phyloP scores from a whole-genome alignment of 768 basidiomycete species.

The Atractiella rhizophila region DNA sequence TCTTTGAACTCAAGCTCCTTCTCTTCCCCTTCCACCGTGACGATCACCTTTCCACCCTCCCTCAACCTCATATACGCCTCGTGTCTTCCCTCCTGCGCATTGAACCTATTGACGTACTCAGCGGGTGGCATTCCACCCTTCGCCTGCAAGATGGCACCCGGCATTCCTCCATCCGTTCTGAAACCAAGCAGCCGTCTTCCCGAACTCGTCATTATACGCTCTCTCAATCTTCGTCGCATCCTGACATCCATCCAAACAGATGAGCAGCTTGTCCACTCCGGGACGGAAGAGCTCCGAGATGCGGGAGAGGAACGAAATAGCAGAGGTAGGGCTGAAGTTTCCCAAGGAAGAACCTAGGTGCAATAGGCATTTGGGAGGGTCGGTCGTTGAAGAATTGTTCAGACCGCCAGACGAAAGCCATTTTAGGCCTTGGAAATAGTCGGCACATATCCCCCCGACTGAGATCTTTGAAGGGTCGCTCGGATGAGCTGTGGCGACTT shows the following conservation, averaged over 20 bases:
- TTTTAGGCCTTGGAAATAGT: constrained; percentile 66
- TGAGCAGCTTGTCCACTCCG: constrained; percentile 46
- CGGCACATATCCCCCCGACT: constrained; percentile 66
- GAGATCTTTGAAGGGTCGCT: constrained; percentile 42
- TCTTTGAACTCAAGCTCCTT: constrained; percentile 31
- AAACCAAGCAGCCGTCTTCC: constrained; percentile 16
- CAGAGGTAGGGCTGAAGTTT: constrained; percentile 53
- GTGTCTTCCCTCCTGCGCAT: constrained; percentile 12
- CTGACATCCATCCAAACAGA: constrained; percentile 76
- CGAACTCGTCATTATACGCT: constrained; percentile 50
- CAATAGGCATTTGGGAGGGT: constrained; percentile 27
- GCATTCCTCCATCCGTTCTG: constrained; percentile 16
- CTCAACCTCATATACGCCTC: constrained; percentile 4
- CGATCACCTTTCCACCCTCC: constrained; percentile 22
- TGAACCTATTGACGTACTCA: constrained; percentile 16
- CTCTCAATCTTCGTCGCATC: constrained; percentile 41
- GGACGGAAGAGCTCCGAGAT: constrained; percentile 19
- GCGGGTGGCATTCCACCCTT: constrained; percentile 33
- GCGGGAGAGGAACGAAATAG: constrained; percentile 39
- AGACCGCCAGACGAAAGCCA: constrained; percentile 28
- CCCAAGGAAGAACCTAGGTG: constrained; percentile 83
- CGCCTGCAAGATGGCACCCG: constrained; percentile 5
- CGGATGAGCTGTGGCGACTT: constrained; percentile 64
- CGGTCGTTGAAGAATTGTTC: constrained; percentile 34
- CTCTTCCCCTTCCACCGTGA: constrained; percentile 23